Percentiles rank a stretch among this genome's conserved stretches.
These are phyloP conservation scores for Tetrapisispora fleetii DNA, from an alignment of 805 yeast species.

Conservation along the genomic window DNA sequence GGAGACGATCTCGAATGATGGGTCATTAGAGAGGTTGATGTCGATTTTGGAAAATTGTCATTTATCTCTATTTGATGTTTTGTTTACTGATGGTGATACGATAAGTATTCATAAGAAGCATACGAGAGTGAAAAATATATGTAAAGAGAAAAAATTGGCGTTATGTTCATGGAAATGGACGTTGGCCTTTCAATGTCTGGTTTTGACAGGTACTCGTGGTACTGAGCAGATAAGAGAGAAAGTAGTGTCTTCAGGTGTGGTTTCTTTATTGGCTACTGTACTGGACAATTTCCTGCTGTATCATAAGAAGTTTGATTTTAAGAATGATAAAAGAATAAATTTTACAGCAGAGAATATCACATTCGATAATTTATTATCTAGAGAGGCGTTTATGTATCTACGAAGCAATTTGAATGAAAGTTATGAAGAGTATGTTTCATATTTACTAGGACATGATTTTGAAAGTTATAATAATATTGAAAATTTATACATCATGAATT, in stretches of 20 bases:
- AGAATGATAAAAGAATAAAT: constrained; percentile 7
- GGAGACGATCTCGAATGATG: constrained; percentile 80
- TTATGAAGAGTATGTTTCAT: constrained; percentile 8
- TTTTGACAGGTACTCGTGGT: constrained; percentile 86
- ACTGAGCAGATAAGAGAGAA: constrained; percentile 75
- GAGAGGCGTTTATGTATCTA: constrained; percentile 10
- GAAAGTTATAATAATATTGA: constrained; percentile 6
- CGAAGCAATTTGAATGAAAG: constrained; percentile 13
- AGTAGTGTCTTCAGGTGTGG: constrained; percentile 83
- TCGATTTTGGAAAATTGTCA: constrained; percentile 78
- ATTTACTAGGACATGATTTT: not conserved
- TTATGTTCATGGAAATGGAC: constrained; percentile 97
- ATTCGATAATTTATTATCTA: constrained; percentile 11
- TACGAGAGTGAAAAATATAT: constrained; percentile 16
- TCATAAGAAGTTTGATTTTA: constrained; percentile 29
- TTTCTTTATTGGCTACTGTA: constrained; percentile 85
- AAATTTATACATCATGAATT: constrained; percentile 6
- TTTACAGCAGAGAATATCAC: constrained; percentile 11
- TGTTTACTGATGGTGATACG: constrained; percentile 7
- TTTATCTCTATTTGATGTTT: constrained; percentile 18
- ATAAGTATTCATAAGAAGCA: constrained; percentile 12
- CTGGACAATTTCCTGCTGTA: constrained; percentile 67
- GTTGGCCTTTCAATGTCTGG: constrained; percentile 83
- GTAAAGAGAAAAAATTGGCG: constrained; percentile 32
- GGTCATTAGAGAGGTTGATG: constrained; percentile 83